Base-by-base conservation (phyloP, 2,329 filamentous ascomycete species). In the Botrytis cinerea region DNA sequence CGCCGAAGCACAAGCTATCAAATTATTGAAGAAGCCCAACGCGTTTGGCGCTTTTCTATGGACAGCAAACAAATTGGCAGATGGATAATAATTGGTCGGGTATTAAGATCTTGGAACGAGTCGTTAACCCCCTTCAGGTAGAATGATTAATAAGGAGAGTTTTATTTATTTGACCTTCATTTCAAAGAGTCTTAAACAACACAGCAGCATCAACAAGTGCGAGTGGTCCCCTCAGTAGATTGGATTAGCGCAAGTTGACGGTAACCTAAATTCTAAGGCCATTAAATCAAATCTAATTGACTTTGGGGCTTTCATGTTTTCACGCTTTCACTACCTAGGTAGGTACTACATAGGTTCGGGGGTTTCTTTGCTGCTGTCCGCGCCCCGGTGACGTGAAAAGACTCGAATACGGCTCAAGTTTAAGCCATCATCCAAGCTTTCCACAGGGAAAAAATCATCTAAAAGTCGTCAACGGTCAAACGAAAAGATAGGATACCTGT, bases 1-100 rank as follows among this genome's bases (percentile, higher is more conserved):
- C 22, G 62, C 70, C 62, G 48, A 68, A 72, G 70, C 51, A 59
- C 48, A 69, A 69, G 46, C 61, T 67, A 59, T 72, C 54, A 43
- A 68, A 59, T 60, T 35, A 28, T 67, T 43, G 70, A 54, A 54
- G 45, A 71, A 57, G 54, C 28, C 40, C 70, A 68, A 60, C 70
- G 62, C 51, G 62, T 72, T 57, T 67, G 70, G 70, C 62, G 63
- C 62, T 61, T 72, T 72, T 63, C 62, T 68, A 20, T 38, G 46
- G 25, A 32, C 57, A 61, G 32, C 43, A 32, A 38, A 46, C 18
- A 16, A 25, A 72, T 28, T 25, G 32, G n/a, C 20, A 32, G 66
- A 69, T 57, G 66, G 16, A 57, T 57, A 69, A 57, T 43, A 43
- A 59, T 69, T 69, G 66, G 48, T 57, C 16, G 51, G 12, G 38